These are phyloP conservation scores for Danielia oregonensis DNA, from an alignment of 805 yeast genomes.

Conservation along the genomic window DNA sequence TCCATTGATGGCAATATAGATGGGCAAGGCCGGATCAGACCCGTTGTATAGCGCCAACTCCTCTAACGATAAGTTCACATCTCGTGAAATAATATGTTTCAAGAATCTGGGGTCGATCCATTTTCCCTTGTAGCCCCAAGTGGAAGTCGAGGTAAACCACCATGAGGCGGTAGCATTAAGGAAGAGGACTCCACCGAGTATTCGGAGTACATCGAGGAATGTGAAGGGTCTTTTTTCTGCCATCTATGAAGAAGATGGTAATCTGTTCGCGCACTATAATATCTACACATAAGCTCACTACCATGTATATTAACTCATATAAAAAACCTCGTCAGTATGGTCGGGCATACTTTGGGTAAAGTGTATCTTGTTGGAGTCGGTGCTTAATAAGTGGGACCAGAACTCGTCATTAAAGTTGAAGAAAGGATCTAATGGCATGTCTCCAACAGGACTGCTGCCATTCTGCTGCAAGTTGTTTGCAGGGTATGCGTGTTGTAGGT, in stretches of 20 bases:
- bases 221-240: constrained; percentile 2
- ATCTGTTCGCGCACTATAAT: background rate
- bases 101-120: constrained; percentile 44
- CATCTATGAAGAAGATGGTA: background rate
- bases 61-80: constrained; percentile 35
- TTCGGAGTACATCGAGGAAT: constrained; percentile 39
- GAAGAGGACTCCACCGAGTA: constrained; percentile 44
- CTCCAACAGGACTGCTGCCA: background rate
- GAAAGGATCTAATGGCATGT: constrained; percentile 43
- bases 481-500: too few relatives aligned
- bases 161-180: constrained; percentile 50
- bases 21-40: constrained; percentile 41
- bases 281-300: constrained; percentile 1
- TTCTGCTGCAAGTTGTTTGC: constrained; percentile 5
- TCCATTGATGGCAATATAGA: constrained; percentile 59
- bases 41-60: constrained; percentile 55
- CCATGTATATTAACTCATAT: too few relatives aligned
- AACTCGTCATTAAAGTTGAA: constrained; percentile 65
- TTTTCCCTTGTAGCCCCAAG: constrained; percentile 61
- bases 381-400: constrained; percentile 56
- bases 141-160: constrained; percentile 51
- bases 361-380: constrained; percentile 31
- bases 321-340: constrained; percentile 10
- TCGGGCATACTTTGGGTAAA: constrained; percentile 23
- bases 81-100: constrained; percentile 15